These are phyloP conservation scores for Phytophthora brassicae DNA, from an alignment of 352 stramenopile genomes.

Conservation along the genomic window DNA sequence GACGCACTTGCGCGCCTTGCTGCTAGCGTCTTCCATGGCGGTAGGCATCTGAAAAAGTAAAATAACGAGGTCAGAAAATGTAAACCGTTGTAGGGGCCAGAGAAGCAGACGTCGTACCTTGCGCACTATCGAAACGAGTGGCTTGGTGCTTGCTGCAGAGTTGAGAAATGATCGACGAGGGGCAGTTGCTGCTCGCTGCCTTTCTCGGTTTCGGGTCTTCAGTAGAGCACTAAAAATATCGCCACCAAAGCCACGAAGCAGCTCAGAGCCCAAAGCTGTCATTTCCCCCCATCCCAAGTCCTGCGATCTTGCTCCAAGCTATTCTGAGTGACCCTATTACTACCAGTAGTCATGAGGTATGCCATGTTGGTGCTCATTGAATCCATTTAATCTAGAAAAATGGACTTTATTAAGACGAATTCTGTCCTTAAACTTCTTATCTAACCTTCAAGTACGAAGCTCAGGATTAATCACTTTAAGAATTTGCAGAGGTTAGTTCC, in stretches of 20 bases:
- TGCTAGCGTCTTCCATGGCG: conserved; percentile 47
- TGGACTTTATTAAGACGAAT: too few relatives aligned
- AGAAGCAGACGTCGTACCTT: conserved; percentile 12
- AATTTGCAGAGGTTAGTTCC: too few relatives aligned
- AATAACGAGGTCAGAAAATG: conserved; percentile 5
- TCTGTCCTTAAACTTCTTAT: too few relatives aligned
- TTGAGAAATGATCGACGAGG: conserved; percentile 19
- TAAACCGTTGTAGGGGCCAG: background rate
- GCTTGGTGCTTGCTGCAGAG: conserved; percentile 16
- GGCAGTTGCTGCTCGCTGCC: background rate
- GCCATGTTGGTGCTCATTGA: too few relatives aligned
- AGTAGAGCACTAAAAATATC: conserved; percentile 29
- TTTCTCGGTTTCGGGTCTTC: conserved; percentile 27
- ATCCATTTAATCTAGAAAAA: too few relatives aligned
- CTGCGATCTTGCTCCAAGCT: conserved; percentile 11
- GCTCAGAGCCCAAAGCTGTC: background rate
- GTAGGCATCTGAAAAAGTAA: conserved; percentile 50
- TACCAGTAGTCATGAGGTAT: background rate
- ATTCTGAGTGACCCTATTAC: conserved; percentile 11
- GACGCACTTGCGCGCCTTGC: conserved; percentile 73
- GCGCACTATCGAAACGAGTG: background rate
- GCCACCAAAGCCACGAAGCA: background rate
- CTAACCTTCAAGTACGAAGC: too few relatives aligned
- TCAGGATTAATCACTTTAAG: too few relatives aligned
- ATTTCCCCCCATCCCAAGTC: conserved; percentile 5